phyloP scores from a whole-genome alignment of 2,329 filamentous ascomycete species.

The Tolypocladium ovalisporum region DNA sequence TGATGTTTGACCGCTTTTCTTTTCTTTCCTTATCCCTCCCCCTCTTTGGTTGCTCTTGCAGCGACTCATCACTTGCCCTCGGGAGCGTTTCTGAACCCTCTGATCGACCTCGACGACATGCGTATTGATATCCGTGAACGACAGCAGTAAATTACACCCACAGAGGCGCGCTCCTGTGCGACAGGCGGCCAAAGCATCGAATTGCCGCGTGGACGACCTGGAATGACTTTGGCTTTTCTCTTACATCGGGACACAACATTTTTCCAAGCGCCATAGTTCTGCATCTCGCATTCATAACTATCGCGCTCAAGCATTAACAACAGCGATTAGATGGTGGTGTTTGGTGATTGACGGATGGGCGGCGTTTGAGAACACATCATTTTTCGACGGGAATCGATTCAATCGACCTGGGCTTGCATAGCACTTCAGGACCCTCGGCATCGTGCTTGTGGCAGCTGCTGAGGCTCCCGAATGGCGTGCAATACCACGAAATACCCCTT shows the following conservation, averaged over 20 bases:
- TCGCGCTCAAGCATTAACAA: neutral
- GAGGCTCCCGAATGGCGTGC: neutral
- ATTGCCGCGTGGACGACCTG: neutral
- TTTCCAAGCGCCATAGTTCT: neutral
- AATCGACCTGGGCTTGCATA: neutral
- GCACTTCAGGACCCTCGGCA: neutral
- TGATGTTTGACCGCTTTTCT: slow-evolving; percentile 29
- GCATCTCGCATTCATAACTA: neutral
- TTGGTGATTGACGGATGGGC: neutral
- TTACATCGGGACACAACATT: neutral
- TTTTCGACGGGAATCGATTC: neutral
- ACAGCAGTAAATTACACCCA: neutral
- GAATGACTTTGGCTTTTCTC: neutral
- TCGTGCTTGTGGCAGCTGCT: neutral
- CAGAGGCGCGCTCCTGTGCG: neutral
- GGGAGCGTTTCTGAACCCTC: neutral
- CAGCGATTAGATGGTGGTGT: neutral
- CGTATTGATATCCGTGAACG: slow-evolving; percentile 1
- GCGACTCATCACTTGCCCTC: neutral
- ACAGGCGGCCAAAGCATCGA: neutral
- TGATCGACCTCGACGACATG: neutral
- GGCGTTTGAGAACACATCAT: neutral
- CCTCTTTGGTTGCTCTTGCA: neutral
- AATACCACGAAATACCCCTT: neutral
- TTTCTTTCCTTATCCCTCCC: neutral